Percentiles rank a stretch among this genome's conserved stretches.
These are phyloP conservation scores for Amanita pseudoporphyria DNA, from an alignment of 768 basidiomycete genomes.

Conservation along the genomic window DNA sequence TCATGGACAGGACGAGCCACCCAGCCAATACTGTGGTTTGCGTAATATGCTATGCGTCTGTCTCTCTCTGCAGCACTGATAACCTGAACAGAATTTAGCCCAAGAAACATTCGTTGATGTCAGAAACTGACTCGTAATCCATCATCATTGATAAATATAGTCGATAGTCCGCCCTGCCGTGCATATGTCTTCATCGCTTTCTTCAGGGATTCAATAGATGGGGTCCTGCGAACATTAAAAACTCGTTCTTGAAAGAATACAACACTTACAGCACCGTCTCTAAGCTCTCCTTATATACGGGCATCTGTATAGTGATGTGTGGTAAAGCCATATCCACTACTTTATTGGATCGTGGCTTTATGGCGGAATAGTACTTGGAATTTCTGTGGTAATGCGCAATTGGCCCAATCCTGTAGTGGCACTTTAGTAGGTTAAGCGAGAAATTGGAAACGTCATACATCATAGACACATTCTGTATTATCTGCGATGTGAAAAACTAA, in stretches of 20 bases:
- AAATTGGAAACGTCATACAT: slow-evolving; percentile 28
- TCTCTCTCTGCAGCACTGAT: slow-evolving; percentile 49
- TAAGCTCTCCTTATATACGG: slow-evolving; percentile 78
- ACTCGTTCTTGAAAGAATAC: background rate
- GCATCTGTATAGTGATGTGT: slow-evolving; percentile 75
- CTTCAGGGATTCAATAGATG: slow-evolving; percentile 66
- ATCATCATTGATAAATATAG: slow-evolving; percentile 75
- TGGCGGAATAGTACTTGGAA: slow-evolving; percentile 71
- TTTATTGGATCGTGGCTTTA: slow-evolving; percentile 41
- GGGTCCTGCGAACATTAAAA: slow-evolving; percentile 20
- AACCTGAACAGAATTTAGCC: slow-evolving; percentile 26
- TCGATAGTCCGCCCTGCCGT: slow-evolving; percentile 70
- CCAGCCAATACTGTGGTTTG: slow-evolving; percentile 65
- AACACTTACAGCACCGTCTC: slow-evolving; percentile 51
- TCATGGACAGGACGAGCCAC: slow-evolving; percentile 70
- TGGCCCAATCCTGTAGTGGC: slow-evolving; percentile 50
- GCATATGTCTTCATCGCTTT: slow-evolving; percentile 84
- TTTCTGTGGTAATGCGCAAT: slow-evolving; percentile 73
- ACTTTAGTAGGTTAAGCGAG: slow-evolving; percentile 9
- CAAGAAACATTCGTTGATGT: background rate
- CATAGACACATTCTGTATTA: slow-evolving; percentile 59
- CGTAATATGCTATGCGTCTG: slow-evolving; percentile 60
- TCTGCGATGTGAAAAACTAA: slow-evolving; percentile 72
- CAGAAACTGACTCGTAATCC: slow-evolving; percentile 36
- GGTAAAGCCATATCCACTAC: slow-evolving; percentile 48